phyloP scores from a whole-genome alignment of 305 asterid species.

The Ilex paraguariensis region DNA sequence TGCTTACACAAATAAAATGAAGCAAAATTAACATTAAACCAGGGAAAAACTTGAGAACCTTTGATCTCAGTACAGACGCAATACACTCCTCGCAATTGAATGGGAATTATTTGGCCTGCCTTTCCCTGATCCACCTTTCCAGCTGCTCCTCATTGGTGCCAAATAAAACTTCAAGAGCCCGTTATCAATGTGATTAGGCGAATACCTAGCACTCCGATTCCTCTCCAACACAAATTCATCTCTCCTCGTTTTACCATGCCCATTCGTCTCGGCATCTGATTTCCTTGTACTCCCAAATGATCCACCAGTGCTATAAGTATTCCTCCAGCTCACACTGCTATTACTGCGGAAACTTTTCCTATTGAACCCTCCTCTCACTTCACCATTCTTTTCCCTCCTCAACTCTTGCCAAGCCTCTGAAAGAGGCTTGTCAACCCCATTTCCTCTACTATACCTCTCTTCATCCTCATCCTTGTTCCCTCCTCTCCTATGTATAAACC shows the following conservation, averaged over 20 bases:
- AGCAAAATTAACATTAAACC: conserved; percentile 24
- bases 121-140: conserved; percentile 54
- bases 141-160: conserved; percentile 71
- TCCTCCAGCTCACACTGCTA: conserved; percentile 89
- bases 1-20: conserved; percentile 2
- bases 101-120: conserved; percentile 56
- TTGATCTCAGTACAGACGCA: conserved; percentile 59
- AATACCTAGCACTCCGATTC: conserved; percentile 77
- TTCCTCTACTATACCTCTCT: conserved; percentile 54
- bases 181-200: conserved; percentile 63
- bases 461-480: conserved; percentile 59
- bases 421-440: conserved; percentile 74
- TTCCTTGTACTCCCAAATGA: conserved; percentile 55
- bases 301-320: conserved; percentile 42
- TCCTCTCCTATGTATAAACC: conserved; percentile 56
- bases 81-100: conserved; percentile 70
- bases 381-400: conserved; percentile 43
- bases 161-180: conserved; percentile 83
- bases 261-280: conserved; percentile 46
- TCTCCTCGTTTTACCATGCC: conserved; percentile 50
- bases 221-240: conserved; percentile 70
- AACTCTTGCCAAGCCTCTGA: conserved; percentile 84
- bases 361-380: conserved; percentile 34
- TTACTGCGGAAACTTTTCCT: conserved; percentile 61
- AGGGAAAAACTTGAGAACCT: conserved; percentile 36